Percentiles rank a stretch among this genome's conserved stretches.
Evolutionary conservation across 1,284 basidiomycete genomes (phyloP).

Genomic region (Apiotrichum akiyoshidainum): DNA sequence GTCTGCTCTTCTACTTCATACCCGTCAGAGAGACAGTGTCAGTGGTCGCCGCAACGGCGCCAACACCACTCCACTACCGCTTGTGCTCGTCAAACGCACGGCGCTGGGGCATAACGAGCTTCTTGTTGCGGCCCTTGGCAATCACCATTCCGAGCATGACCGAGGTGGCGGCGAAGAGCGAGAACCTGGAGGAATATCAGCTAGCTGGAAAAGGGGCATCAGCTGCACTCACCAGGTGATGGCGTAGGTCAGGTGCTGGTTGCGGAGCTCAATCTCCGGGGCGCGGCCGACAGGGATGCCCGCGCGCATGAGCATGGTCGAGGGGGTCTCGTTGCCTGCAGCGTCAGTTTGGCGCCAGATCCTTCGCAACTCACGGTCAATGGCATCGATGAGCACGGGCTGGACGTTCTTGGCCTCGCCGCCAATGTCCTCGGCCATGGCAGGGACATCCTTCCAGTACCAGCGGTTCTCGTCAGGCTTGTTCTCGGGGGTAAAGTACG

Average conservation of each 20-base stretch:
- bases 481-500: slow-evolving; percentile 81
- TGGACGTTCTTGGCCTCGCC: slow-evolving; percentile 68
- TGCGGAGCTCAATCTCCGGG: slow-evolving; percentile 82
- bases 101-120: slow-evolving; percentile 11
- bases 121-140: slow-evolving; percentile 32
- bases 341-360: background rate
- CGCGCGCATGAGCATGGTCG: slow-evolving; percentile 61
- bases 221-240: slow-evolving; percentile 71
- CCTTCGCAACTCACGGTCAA: slow-evolving; percentile 49
- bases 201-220: background rate
- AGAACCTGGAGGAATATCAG: slow-evolving; percentile 45
- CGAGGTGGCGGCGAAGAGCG: slow-evolving; percentile 51
- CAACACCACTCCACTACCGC: background rate
- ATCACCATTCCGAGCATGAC: slow-evolving; percentile 52
- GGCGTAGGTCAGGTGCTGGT: slow-evolving; percentile 93
- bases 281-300: slow-evolving; percentile 83
- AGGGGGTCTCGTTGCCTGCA: slow-evolving; percentile 71
- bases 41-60: no score
- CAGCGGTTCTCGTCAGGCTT: slow-evolving; percentile 74
- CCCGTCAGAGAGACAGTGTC: background rate
- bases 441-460: slow-evolving; percentile 84
- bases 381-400: slow-evolving; percentile 79
- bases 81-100: slow-evolving; percentile 16
- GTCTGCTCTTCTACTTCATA: background rate
- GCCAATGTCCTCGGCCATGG: slow-evolving; percentile 75